Evolutionary conservation across 805 yeast species (phyloP).

Genomic region (Candida hungchunana): DNA sequence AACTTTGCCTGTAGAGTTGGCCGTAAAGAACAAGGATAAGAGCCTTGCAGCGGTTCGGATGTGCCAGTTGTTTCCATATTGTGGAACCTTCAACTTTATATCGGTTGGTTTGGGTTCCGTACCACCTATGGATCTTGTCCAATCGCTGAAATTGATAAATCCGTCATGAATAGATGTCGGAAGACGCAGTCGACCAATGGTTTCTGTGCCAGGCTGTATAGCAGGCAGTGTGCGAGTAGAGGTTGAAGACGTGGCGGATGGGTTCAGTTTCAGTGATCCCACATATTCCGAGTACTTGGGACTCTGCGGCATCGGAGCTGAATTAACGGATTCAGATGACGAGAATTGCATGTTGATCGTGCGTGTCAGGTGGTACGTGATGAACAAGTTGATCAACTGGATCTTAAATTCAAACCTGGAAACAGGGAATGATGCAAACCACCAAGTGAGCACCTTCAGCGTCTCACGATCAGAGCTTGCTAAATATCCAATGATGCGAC

Average conservation of each 20-base stretch:
- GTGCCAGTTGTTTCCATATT: constrained; percentile 82
- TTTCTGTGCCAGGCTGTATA: no score
- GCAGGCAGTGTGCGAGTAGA: no score
- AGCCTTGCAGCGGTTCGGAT: constrained; percentile 61
- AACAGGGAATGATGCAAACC: constrained; percentile 46
- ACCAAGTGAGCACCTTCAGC: constrained; percentile 44
- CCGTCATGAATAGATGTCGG: constrained; percentile 5
- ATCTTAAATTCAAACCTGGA: constrained; percentile 48
- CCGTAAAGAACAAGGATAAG: constrained; percentile 49
- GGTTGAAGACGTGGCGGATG: no score
- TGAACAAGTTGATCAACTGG: constrained; percentile 67
- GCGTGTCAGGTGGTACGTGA: constrained; percentile 69
- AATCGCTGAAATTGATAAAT: constrained; percentile 1
- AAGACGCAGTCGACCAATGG: constrained; percentile 1
- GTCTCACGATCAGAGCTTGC: constrained; percentile 42
- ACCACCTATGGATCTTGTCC: constrained; percentile 1
- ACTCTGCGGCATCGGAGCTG: neutral
- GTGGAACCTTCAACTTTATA: constrained; percentile 41
- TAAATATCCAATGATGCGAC: constrained; percentile 64
- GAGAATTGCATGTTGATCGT: constrained; percentile 31
- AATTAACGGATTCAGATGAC: neutral
- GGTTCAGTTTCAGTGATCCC: constrained; percentile 7
- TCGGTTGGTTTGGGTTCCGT: constrained; percentile 10
- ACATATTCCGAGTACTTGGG: constrained; percentile 8
- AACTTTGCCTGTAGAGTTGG: constrained; percentile 39